Evolutionary conservation across 2,329 filamentous ascomycete species (phyloP).

Genomic region (Cercospora sojina): DNA sequence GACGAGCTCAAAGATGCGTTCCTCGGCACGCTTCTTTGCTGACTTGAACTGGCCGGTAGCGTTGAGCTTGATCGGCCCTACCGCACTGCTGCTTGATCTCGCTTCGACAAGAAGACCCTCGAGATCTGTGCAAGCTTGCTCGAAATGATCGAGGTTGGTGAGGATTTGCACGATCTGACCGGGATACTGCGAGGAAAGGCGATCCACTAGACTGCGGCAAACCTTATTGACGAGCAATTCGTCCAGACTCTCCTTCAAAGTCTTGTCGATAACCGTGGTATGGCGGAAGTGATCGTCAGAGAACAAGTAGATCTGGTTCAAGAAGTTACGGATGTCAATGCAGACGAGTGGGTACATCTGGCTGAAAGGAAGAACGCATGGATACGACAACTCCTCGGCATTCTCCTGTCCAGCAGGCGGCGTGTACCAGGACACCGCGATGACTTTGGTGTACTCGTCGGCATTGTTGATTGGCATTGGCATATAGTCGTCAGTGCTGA

Average conservation of each 20-base stretch:
- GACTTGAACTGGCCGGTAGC: conserved; percentile 84
- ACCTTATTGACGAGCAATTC: conserved; percentile 91
- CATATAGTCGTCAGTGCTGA: conserved; percentile 98
- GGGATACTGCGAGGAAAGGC: conserved; percentile 86
- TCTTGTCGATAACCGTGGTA: conserved; percentile 85
- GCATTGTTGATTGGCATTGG: conserved; percentile 91
- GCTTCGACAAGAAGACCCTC: conserved; percentile 83
- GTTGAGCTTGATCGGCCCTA: conserved; percentile 73
- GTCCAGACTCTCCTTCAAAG: conserved; percentile 83
- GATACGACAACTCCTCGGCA: conserved; percentile 73
- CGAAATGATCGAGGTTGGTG: conserved; percentile 96
- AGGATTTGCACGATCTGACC: conserved; percentile 98
- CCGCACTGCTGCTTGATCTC: conserved; percentile 75
- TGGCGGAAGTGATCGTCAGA: conserved; percentile 95
- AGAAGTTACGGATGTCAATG: conserved; percentile 95
- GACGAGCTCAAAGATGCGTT: conserved; percentile 96
- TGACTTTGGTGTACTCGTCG: conserved; percentile 93
- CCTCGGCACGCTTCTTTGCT: conserved; percentile 94
- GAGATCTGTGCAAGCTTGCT: conserved; percentile 85
- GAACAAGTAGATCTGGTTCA: conserved; percentile 98
- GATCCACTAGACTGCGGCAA: conserved; percentile 83
- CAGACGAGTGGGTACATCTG: conserved; percentile 99
- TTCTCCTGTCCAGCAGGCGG: conserved; percentile 66
- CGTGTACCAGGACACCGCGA: conserved; percentile 93
- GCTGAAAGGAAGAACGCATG: conserved; percentile 93